Base-by-base conservation (phyloP, 148 eudicot genomes). In the Fagopyrum esculentum region DNA sequence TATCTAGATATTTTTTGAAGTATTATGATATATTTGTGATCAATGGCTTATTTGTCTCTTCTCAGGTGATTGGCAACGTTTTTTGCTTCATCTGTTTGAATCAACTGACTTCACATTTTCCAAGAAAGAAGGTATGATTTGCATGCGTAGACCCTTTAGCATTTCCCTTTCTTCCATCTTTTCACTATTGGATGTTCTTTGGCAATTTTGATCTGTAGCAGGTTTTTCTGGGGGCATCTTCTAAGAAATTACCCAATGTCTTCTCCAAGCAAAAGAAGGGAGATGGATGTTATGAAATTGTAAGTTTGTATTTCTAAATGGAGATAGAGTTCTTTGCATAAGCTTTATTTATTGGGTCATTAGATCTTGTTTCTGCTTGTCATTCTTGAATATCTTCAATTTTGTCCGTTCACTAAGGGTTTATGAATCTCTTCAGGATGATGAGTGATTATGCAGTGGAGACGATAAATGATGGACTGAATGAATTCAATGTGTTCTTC, bases 221-320 rank as follows among this genome's bases (percentile, higher is more conserved):
- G 71, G 19, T 43, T 63, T 66, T 40, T 13, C n/a, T 40, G 71
- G 17, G 13, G 71, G 71, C 6, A 45, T 66, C 17, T 35, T 35
- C 40, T 15, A 66, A 40, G 5, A 35, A 17, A 17, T 46, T 71
- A 46, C 54, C 64, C 46, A 78, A 93, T 93, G 98, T 86, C 96
- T 76, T 93, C 98, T 55, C 87, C 90, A 55, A 85, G 88, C 91
- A 93, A 93, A 76, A 87, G 98, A 83, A 82, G 96, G 80, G 96
- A 93, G 80, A 83, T 83, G 86, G 96, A 93, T 87, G 86, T 93
- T 76, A 90, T 89, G 98, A 90, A 85, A 85, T 48, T 93, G 98
- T 93, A 83, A 90, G 93, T 71, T 78, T 76, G 40, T 71, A 7
- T 47, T 19, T 71, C 26, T 9, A 9, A 45, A 5, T 46, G n/a